Evolutionary conservation across 2,329 filamentous ascomycete genomes (phyloP).

Genomic region (Cladophialophora chaetospira): DNA sequence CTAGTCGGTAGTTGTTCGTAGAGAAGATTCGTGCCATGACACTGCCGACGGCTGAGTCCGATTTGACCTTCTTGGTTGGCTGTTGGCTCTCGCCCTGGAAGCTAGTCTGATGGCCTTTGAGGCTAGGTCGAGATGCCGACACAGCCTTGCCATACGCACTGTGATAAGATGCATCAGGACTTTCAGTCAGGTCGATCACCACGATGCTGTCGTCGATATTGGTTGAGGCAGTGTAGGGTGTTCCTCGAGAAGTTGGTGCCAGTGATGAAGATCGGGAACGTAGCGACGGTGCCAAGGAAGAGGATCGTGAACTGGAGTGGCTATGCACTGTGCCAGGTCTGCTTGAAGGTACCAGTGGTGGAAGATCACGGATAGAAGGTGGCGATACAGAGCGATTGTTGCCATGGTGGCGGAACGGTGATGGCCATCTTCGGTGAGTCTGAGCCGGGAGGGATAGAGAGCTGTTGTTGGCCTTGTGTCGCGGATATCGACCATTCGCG

Average conservation of each 20-base stretch:
- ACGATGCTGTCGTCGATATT: conserved; percentile 34
- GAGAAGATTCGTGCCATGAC: conserved; percentile 48
- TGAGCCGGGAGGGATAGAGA: conserved; percentile 29
- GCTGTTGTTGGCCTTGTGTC: conserved; percentile 29
- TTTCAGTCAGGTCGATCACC: conserved; percentile 29
- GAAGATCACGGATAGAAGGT: conserved; percentile 48
- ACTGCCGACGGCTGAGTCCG: conserved; percentile 38
- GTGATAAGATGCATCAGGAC: conserved; percentile 34
- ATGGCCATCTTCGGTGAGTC: conserved; percentile 42
- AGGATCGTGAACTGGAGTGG: conserved; percentile 47
- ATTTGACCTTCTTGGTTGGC: conserved; percentile 46
- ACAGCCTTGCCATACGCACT: conserved; percentile 22
- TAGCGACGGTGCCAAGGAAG: conserved; percentile 47
- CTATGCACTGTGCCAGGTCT: conserved; percentile 44
- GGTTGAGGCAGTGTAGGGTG: conserved; percentile 46
- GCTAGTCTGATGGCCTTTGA: conserved; percentile 37
- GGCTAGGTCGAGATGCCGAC: conserved; percentile 29
- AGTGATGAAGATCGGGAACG: conserved; percentile 44
- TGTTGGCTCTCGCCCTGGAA: conserved; percentile 38
- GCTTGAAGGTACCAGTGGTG: conserved; percentile 44
- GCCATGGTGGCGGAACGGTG: conserved; percentile 38
- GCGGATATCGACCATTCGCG: conserved; percentile 37
- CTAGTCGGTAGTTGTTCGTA: conserved; percentile 41
- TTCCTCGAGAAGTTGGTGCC: conserved; percentile 45
- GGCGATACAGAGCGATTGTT: conserved; percentile 45